phyloP scores from a whole-genome alignment of 139 green algal species.

The Tetraselmis striata region DNA sequence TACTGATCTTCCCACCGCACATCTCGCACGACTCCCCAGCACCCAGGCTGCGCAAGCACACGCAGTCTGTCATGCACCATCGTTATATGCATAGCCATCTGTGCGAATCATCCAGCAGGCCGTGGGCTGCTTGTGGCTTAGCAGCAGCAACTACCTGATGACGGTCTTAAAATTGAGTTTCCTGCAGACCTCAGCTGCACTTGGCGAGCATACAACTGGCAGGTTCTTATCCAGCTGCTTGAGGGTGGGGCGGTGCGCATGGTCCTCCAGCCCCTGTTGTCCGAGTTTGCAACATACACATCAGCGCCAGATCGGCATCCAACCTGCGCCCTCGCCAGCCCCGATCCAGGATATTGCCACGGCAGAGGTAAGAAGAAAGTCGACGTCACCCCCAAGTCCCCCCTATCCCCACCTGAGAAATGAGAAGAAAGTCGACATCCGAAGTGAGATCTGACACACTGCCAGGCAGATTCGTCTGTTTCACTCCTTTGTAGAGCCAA shows the following conservation, averaged over 20 bases:
- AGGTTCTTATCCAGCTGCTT: conserved; percentile 44
- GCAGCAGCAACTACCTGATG: neutral
- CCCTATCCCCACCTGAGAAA: conserved; percentile 67
- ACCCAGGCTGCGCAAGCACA: neutral
- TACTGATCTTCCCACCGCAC: neutral
- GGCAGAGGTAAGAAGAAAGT: too few relatives aligned
- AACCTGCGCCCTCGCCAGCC: too few relatives aligned
- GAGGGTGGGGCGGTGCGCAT: conserved; percentile 71
- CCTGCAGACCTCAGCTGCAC: conserved; percentile 41
- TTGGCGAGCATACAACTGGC: conserved; percentile 56
- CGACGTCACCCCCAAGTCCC: too few relatives aligned
- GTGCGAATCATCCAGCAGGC: too few relatives aligned
- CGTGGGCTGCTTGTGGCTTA: too few relatives aligned
- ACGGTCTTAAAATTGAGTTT: conserved; percentile 63
- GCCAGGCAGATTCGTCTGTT: conserved; percentile 33
- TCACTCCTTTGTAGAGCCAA: conserved; percentile 63
- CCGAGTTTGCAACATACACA: neutral
- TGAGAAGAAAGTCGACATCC: conserved; percentile 57
- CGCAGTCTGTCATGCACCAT: too few relatives aligned
- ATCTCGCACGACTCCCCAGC: neutral
- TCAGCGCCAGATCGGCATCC: too few relatives aligned
- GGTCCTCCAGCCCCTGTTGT: conserved; percentile 65
- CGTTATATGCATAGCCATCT: too few relatives aligned
- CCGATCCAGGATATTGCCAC: too few relatives aligned
- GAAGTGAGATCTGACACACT: conserved; percentile 41